Evolutionary conservation across 2,329 filamentous ascomycete genomes (phyloP), one percentile per base, ranked within the genome.

Genomic region (Clonostachys byssicola): DNA sequence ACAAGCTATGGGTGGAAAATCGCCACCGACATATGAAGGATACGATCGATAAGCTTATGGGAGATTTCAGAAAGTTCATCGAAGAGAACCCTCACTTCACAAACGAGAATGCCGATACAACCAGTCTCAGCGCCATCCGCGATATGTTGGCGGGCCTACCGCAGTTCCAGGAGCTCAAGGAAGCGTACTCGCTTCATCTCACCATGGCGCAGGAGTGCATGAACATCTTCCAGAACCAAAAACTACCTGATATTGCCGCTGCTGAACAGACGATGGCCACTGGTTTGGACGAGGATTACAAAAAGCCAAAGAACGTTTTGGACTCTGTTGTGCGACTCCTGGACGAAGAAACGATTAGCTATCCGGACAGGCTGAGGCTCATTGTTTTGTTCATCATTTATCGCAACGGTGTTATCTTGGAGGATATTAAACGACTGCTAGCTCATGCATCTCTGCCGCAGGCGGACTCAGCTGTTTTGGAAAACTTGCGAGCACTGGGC

Each of bases 201-300:
- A 92, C 85, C 55, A 97, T 99, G 92, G 94, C 94, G 2, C 88
- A 96, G 63, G 91, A 96, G 63, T 95, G 91, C 63, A 97, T 97
- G 92, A 90, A 90, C 56, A 81, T 88, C 36, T 99, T 99, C 58
- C 85, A 95, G 62, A 74, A 83, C 45, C 81, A 86, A 62, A 96
- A 95, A 61, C 75, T 99, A 7, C 79, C 88, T 7, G 94, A 99
- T 60, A 76, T 97, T 49, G 91, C 91, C 12, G 86, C 88, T 0
- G 80, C 92, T 6, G 94, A 99, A 67, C 94, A 97, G 75, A 89
- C 84, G 30, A 76, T 99, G 54, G 88, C 92, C 10, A 97, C 94
- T 1, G 94, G 94, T 0, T 72, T 96, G 6, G 94, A 97, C 57
- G 92, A 97, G 67, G 92, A 96, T 60, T 88, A 86, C 60, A 86